phyloP scores from a whole-genome alignment of 345 rosid species.

The Conringia planisiliqua region DNA sequence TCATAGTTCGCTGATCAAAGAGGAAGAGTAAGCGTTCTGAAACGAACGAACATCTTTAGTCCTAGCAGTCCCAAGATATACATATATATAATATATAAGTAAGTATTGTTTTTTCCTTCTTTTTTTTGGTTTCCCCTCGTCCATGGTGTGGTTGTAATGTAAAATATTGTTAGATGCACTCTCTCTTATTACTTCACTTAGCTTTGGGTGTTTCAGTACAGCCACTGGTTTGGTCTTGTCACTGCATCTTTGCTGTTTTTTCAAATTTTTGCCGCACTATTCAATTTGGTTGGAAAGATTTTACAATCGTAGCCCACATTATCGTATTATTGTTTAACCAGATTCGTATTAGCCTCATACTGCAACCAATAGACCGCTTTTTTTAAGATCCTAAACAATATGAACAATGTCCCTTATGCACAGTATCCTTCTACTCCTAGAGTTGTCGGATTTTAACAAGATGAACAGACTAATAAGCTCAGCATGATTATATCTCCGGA shows the following conservation, averaged over 20 bases:
- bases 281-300: not conserved
- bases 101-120: conserved; percentile 1
- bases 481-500: too few relatives aligned
- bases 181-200: conserved; percentile 9
- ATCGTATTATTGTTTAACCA: not conserved
- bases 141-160: conserved; percentile 14
- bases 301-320: not conserved
- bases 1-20: conserved; percentile 53
- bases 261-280: not conserved
- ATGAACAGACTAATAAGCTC: too few relatives aligned
- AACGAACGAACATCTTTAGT: conserved; percentile 13
- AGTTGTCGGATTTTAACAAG: too few relatives aligned
- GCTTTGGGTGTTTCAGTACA: conserved; percentile 15
- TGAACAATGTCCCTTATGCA: not conserved
- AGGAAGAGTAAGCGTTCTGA: not conserved
- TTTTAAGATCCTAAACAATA: not conserved
- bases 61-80: conserved; percentile 14
- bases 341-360: not conserved
- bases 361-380: not conserved
- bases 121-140: conserved; percentile 13
- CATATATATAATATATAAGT: conserved; percentile 9
- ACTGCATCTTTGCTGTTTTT: not conserved
- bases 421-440: not conserved
- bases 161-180: conserved; percentile 11
- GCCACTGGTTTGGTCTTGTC: conserved; percentile 19